These are phyloP conservation scores for Ganoderma meredithae DNA, from an alignment of 1,284 basidiomycete genomes.

Conservation along the genomic window DNA sequence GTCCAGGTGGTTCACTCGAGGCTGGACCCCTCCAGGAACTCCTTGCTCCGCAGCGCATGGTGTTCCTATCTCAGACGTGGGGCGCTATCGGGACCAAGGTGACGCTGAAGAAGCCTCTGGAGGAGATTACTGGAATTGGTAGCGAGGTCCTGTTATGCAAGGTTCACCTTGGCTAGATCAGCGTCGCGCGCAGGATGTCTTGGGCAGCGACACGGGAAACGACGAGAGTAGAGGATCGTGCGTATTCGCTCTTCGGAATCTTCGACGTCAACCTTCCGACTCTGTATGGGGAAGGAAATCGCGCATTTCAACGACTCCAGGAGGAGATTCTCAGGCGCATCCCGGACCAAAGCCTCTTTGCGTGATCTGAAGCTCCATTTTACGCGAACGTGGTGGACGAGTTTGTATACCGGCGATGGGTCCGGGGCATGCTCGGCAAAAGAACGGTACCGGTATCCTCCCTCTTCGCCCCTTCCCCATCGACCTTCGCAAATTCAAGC, in stretches of 20 bases:
- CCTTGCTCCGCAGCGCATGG: background rate
- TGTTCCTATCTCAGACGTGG: background rate
- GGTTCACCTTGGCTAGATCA: background rate
- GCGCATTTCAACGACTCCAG: background rate
- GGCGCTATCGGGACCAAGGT: background rate
- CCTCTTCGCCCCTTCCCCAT: background rate
- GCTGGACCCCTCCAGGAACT: background rate
- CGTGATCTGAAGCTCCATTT: background rate
- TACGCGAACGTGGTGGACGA: background rate
- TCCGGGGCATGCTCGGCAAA: background rate
- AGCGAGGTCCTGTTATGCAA: background rate
- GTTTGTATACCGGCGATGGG: background rate
- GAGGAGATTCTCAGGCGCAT: constrained; percentile 4
- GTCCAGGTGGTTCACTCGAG: background rate
- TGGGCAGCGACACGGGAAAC: constrained; percentile 5
- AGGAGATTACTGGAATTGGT: background rate
- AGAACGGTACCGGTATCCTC: too few species aligned
- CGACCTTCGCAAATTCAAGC: background rate
- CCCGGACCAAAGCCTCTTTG: constrained; percentile 4
- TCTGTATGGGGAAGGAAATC: background rate
- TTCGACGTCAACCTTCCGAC: constrained; percentile 5
- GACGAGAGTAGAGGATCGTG: constrained; percentile 5
- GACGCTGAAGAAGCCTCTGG: background rate
- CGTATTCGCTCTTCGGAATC: background rate
- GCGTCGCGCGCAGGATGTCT: constrained; percentile 5